Evolutionary conservation across 1,284 basidiomycete species (phyloP).

Genomic region (Limonomyces culmigenus): DNA sequence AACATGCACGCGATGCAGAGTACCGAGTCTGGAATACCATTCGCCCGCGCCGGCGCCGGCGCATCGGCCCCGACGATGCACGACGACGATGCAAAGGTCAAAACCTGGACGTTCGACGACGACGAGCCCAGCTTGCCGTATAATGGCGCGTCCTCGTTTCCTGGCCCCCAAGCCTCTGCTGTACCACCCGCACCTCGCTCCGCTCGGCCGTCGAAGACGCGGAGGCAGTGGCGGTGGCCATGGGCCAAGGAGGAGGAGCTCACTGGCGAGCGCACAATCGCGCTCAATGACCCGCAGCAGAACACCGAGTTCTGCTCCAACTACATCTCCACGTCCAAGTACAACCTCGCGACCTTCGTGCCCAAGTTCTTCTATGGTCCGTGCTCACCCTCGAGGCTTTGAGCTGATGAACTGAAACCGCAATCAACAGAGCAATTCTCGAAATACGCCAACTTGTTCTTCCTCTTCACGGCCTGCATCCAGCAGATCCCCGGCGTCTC

Average conservation of each 20-base stretch:
- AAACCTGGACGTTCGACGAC: slow-evolving; percentile 59
- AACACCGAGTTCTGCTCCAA: slow-evolving; percentile 65
- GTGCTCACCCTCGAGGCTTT: slow-evolving; percentile 11
- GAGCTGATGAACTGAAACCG: not conserved
- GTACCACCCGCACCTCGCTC: not conserved
- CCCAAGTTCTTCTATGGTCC: slow-evolving; percentile 88
- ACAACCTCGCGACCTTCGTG: slow-evolving; percentile 77
- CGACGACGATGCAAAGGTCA: slow-evolving; percentile 28
- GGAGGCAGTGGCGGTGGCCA: slow-evolving; percentile 54
- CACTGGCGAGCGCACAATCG: slow-evolving; percentile 52
- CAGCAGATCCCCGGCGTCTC: slow-evolving; percentile 98
- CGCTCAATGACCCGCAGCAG: slow-evolving; percentile 51
- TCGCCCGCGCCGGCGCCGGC: slow-evolving; percentile 37
- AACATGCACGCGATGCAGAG: slow-evolving; percentile 34
- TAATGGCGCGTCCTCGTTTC: slow-evolving; percentile 4
- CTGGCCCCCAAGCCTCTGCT: slow-evolving; percentile 2
- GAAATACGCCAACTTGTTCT: slow-evolving; percentile 98
- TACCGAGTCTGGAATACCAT: slow-evolving; percentile 46
- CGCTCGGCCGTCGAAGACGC: slow-evolving; percentile 9
- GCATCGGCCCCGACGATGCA: slow-evolving; percentile 24
- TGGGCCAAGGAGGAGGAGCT: slow-evolving; percentile 51
- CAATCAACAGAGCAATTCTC: slow-evolving; percentile 78
- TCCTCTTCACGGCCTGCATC: slow-evolving; percentile 95
- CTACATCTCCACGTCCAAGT: slow-evolving; percentile 91
- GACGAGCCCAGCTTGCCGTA: slow-evolving; percentile 23